Conservation (phyloP, 2,329 filamentous ascomycete genomes). For the Golovinomyces cichoracearum region DNA sequence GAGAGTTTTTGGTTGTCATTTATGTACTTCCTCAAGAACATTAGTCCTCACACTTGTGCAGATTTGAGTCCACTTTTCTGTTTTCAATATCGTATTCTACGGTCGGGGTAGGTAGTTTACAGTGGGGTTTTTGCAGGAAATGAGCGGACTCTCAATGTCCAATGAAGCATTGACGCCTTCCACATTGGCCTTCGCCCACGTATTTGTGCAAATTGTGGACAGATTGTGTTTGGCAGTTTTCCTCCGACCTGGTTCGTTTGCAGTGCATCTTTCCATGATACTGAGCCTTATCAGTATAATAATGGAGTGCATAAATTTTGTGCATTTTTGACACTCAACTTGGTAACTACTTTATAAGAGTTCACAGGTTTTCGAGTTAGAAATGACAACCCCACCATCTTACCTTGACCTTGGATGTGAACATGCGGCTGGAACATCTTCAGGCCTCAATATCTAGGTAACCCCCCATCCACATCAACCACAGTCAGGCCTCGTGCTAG, state of each 20-base stretch:
- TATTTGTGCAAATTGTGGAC: not conserved
- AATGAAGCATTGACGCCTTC: not conserved
- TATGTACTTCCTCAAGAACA: not conserved
- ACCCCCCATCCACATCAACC: slow-evolving; percentile 1
- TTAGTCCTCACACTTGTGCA: not conserved
- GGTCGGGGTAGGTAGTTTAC: not conserved
- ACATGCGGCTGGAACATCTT: not conserved
- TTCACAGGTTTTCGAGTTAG: not conserved
- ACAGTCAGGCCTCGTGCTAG: slow-evolving; percentile 2
- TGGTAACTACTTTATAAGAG: not conserved
- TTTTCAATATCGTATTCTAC: no score
- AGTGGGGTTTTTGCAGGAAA: not conserved
- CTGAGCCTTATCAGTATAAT: not conserved
- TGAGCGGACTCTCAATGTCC: not conserved
- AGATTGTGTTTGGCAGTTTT: not conserved
- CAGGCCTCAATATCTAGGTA: not conserved
- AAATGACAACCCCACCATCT: not conserved
- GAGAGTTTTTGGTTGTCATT: not conserved
- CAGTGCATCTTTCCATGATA: not conserved
- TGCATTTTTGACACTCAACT: not conserved
- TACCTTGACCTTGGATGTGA: not conserved
- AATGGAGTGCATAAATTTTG: not conserved
- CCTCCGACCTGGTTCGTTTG: not conserved
- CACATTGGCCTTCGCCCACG: not conserved
- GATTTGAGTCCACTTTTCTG: not conserved